Evolutionary conservation across 345 rosid genomes (phyloP), one percentile per base, ranked within the genome.

Genomic region (Raphanus sativus): DNA sequence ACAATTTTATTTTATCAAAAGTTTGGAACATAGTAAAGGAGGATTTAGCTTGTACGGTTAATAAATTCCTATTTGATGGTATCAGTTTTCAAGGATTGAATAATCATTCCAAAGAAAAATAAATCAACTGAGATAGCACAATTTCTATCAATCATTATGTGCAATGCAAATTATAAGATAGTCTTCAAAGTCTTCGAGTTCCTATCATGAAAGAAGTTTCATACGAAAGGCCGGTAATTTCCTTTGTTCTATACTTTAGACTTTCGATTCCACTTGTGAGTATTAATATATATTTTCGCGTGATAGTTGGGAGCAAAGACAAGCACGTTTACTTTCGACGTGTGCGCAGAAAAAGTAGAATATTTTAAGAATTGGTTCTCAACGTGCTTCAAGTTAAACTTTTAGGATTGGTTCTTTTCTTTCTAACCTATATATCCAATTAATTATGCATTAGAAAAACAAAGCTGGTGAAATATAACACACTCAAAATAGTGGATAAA

Each of bases 271-370:
- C 77, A 65, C 21, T 24, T 7, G 45, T 15, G 21, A 21, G 21
- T 21, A 52, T 25, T 5, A 58, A 10, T n/a, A 40, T 21, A 59
- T 60, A 25, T 10, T 29, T 30, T 38, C 25, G 62, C 42, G 25
- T 67, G 38, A 34, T 74, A 62, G 26, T 32, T 75, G 38, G n/a
- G 67, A n/a, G 10, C 10, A 68, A 75, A 69, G 36, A 76, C 55
- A 76, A 50, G n/a, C 30, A 69, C 62, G 42, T 33, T 75, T 59
- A 40, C 79, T 76, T 76, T 76, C 55, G 67, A 76, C 69, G 69
- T 75, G 69, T 50, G 38, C 62, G 38, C 29, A 28, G 48, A 75
- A 58, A 74, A 60, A 75, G 62, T 40, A 75, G 7, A 3, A 2
- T 13, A 67, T 59, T 6, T 30, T 29, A 13, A 66, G 25, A 56